Conservation (phyloP, 1,284 basidiomycete species). For the Cryptococcus floricola region DNA sequence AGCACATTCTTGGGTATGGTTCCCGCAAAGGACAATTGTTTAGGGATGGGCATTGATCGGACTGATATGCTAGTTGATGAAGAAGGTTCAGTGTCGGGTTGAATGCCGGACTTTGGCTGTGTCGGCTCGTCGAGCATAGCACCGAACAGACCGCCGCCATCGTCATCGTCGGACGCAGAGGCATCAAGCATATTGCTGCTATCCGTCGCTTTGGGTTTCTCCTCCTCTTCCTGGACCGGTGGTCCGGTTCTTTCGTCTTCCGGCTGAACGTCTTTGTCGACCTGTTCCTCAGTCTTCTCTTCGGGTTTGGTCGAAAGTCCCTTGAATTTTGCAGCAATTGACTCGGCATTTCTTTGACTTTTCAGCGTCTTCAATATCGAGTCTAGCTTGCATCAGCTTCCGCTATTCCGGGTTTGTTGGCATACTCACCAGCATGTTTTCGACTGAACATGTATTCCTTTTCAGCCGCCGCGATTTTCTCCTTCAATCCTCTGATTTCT, state of each 20-base stretch:
- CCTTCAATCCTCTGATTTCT: constrained; percentile 55
- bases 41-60: constrained; percentile 73
- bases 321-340: constrained; percentile 59
- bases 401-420: no score
- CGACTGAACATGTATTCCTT: constrained; percentile 71
- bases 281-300: no score
- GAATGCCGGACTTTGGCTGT: constrained; percentile 26
- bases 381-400: constrained; percentile 47
- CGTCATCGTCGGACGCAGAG: constrained; percentile 30
- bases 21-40: constrained; percentile 61
- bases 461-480: constrained; percentile 58
- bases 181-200: constrained; percentile 1
- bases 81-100: constrained; percentile 49
- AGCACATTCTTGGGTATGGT: constrained; percentile 36
- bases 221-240: background rate
- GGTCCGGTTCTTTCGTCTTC: background rate
- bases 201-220: background rate
- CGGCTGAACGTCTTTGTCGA: background rate
- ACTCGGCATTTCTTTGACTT: constrained; percentile 54
- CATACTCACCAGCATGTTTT: constrained; percentile 55
- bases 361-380: constrained; percentile 59
- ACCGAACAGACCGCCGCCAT: constrained; percentile 65
- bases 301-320: constrained; percentile 26
- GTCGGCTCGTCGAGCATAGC: constrained; percentile 71
- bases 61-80: constrained; percentile 56